phyloP scores from a whole-genome alignment of 805 yeast species.

The Candida patagonica region DNA sequence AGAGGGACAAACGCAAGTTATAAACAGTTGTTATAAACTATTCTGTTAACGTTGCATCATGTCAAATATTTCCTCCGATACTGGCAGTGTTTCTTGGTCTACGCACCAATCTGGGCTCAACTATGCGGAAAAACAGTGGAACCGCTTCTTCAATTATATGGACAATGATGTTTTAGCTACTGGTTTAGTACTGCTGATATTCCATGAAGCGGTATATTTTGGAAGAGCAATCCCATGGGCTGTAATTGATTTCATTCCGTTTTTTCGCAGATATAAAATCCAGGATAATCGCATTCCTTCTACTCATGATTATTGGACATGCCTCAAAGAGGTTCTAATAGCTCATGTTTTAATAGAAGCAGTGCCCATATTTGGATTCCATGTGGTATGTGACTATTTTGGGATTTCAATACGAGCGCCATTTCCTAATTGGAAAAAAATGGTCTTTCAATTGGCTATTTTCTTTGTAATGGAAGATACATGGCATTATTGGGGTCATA shows the following conservation, averaged over 20 bases:
- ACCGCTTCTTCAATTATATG: slow-evolving; percentile 76
- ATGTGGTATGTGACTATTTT: slow-evolving; percentile 75
- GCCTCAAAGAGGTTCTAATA: slow-evolving; percentile 72
- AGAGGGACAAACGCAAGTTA: too few species aligned
- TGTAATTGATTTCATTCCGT: slow-evolving; percentile 76
- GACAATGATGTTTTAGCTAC: slow-evolving; percentile 87
- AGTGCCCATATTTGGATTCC: slow-evolving; percentile 94
- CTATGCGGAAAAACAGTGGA: slow-evolving; percentile 70
- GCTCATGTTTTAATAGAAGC: slow-evolving; percentile 92
- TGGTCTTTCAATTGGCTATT: slow-evolving; percentile 56
- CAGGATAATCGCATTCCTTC: slow-evolving; percentile 81
- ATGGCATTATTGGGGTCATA: slow-evolving; percentile 97
- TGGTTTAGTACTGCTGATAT: slow-evolving; percentile 68
- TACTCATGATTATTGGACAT: slow-evolving; percentile 82
- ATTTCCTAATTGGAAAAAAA: slow-evolving; percentile 59
- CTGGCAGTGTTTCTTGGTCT: too few species aligned
- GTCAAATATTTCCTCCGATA: too few species aligned
- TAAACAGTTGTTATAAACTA: too few species aligned
- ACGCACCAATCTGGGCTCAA: slow-evolving; percentile 24
- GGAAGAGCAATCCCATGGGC: slow-evolving; percentile 92
- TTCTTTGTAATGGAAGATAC: slow-evolving; percentile 85
- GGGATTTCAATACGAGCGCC: slow-evolving; percentile 78
- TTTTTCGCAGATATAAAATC: slow-evolving; percentile 77
- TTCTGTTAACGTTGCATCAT: too few species aligned
- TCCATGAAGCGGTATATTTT: slow-evolving; percentile 86